These are phyloP conservation scores for Leptographium flavum DNA, from an alignment of 2,329 filamentous ascomycete genomes.

Conservation along the genomic window DNA sequence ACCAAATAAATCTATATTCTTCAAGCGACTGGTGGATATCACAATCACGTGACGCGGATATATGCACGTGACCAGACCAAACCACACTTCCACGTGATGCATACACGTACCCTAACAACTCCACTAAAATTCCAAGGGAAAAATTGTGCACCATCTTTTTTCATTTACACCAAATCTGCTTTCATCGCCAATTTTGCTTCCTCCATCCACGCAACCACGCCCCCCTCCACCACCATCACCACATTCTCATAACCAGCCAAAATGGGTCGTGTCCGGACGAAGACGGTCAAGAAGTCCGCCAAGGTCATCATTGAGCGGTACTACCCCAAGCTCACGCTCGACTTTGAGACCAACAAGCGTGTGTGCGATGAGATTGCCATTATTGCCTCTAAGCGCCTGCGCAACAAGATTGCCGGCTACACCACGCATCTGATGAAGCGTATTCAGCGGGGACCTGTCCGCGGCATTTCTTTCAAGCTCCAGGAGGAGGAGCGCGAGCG, in stretches of 20 bases:
- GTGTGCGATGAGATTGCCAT: conserved; percentile 97
- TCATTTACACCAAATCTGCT: background rate
- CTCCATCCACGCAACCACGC: conserved; percentile 2
- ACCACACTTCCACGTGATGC: no score
- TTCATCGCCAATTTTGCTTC: background rate
- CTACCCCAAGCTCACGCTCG: conserved; percentile 94
- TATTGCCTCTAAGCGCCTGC: conserved; percentile 95
- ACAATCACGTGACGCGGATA: background rate
- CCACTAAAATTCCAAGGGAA: background rate
- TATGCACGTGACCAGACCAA: conserved; percentile 1
- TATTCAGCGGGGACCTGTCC: conserved; percentile 97
- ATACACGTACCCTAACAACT: conserved; percentile 4
- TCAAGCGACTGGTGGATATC: background rate
- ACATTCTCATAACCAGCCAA: conserved; percentile 30
- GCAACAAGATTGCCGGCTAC: conserved; percentile 99
- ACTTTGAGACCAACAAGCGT: conserved; percentile 95
- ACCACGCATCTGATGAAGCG: conserved; percentile 99
- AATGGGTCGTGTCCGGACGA: conserved; percentile 58
- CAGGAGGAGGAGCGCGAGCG: conserved; percentile 99
- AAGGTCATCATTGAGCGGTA: conserved; percentile 99
- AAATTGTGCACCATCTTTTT: background rate
- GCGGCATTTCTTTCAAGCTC: conserved; percentile 99
- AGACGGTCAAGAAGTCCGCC: conserved; percentile 65
- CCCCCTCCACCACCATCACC: conserved; percentile 14
- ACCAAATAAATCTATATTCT: background rate